These are phyloP conservation scores for Tylopilus subfusipes DNA, from an alignment of 768 basidiomycete genomes.

Conservation along the genomic window DNA sequence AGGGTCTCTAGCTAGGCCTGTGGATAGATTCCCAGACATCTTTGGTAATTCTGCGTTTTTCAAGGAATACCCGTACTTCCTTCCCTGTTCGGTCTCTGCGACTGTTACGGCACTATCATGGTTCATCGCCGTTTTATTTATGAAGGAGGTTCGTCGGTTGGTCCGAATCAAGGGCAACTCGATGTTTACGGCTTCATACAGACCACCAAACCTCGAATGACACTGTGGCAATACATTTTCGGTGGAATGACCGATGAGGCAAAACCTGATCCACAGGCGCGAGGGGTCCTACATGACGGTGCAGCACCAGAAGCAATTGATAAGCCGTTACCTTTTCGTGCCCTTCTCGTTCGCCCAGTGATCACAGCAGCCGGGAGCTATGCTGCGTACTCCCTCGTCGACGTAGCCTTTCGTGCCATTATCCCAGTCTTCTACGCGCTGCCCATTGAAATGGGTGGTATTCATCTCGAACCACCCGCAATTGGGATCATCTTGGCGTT, in stretches of 20 bases:
- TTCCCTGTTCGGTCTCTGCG: constrained; percentile 64
- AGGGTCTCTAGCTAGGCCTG: constrained; percentile 59
- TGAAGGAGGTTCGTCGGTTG: constrained; percentile 46
- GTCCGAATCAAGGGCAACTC: neutral
- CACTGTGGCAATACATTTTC: constrained; percentile 17
- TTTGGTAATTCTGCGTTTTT: constrained; percentile 59
- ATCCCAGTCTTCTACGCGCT: constrained; percentile 32
- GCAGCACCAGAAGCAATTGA: neutral
- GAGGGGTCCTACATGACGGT: neutral
- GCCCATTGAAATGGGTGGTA: constrained; percentile 29
- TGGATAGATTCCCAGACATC: constrained; percentile 57
- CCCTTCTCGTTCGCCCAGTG: no score
- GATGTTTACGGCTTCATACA: constrained; percentile 2
- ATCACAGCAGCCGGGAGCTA: no score
- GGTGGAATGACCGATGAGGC: neutral
- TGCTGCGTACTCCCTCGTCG: no score
- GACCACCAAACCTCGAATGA: constrained; percentile 15
- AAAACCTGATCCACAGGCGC: neutral
- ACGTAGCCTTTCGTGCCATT: constrained; percentile 56
- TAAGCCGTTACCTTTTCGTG: constrained; percentile 43
- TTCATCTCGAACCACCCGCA: constrained; percentile 19
- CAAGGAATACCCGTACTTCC: constrained; percentile 67
- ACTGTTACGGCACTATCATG: constrained; percentile 50
- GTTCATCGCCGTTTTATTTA: constrained; percentile 45
- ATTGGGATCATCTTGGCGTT: constrained; percentile 22